phyloP scores from a whole-genome alignment of 225 moss, liverwort and hornwort species.

The Sphagnum tenellum region DNA sequence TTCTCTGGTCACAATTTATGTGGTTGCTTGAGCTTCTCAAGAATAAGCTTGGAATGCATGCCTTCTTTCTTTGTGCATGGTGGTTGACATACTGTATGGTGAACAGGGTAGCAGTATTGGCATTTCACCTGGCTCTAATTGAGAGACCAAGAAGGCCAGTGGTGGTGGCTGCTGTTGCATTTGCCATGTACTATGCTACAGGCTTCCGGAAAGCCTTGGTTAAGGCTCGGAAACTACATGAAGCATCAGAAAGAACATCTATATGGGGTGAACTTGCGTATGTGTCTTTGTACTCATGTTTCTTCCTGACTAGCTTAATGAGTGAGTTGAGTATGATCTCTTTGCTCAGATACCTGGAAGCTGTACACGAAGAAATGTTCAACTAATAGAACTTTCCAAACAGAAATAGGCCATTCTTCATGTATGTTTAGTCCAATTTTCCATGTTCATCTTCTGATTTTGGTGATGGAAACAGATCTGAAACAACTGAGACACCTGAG shows the following conservation, averaged over 20 bases:
- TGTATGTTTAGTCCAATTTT: no score
- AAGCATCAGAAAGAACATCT: slow-evolving; percentile 14
- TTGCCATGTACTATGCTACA: slow-evolving; percentile 50
- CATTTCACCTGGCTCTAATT: slow-evolving; percentile 66
- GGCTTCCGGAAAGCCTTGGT: slow-evolving; percentile 42
- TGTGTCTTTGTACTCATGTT: not conserved
- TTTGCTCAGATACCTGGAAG: not conserved
- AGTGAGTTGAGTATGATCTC: not conserved
- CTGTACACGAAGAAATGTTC: not conserved
- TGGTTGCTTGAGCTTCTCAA: no score
- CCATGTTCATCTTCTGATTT: not conserved
- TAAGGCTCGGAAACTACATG: slow-evolving; percentile 46
- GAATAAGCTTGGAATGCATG: no score
- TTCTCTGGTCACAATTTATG: not conserved
- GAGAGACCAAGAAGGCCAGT: slow-evolving; percentile 49
- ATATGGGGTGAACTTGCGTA: slow-evolving; percentile 34
- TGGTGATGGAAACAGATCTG: slow-evolving; percentile 18
- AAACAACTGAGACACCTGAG: slow-evolving; percentile 28
- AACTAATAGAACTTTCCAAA: no score
- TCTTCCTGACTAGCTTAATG: not conserved
- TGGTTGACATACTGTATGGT: not conserved
- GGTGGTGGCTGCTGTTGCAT: slow-evolving; percentile 61
- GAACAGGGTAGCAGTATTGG: slow-evolving; percentile 69
- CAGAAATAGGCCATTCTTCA: no score
- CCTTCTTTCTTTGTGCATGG: not conserved